These are phyloP conservation scores for Adansonia digitata DNA, from an alignment of 345 rosid species.

Conservation along the genomic window DNA sequence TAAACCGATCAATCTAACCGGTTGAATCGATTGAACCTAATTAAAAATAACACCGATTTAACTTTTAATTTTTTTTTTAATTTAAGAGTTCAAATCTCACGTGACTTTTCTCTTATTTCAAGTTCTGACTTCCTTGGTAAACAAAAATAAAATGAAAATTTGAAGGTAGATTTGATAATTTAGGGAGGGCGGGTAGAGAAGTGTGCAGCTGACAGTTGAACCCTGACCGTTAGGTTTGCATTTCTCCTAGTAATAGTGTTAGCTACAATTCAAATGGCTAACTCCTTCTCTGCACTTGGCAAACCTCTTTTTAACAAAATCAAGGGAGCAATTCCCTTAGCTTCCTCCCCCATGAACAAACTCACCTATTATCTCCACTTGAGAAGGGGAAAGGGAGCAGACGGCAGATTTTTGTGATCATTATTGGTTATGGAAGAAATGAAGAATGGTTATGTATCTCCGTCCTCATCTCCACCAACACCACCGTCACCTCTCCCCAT, in stretches of 20 bases:
- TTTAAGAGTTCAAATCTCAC: no score
- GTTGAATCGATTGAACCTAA: no score
- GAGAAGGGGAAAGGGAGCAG: background rate
- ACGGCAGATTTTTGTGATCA: background rate
- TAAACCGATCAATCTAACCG: no score
- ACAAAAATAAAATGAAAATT: background rate
- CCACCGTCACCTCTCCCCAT: constrained; percentile 26
- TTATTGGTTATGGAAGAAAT: constrained; percentile 6
- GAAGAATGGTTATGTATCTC: constrained; percentile 13
- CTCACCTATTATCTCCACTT: background rate
- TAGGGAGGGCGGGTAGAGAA: background rate
- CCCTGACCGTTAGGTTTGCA: constrained; percentile 3
- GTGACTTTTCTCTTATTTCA: no score
- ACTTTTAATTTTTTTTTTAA: no score
- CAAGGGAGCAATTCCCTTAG: background rate
- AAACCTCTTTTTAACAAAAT: background rate
- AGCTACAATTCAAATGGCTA: background rate
- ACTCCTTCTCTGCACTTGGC: background rate
- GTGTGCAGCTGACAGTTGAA: background rate
- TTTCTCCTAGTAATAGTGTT: background rate
- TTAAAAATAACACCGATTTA: no score
- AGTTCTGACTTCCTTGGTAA: no score
- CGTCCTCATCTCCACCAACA: constrained; percentile 27
- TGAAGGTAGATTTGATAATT: background rate
- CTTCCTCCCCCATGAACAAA: background rate